Evolutionary conservation across 2,329 filamentous ascomycete species (phyloP).

Genomic region (Xylariaceae sp.): DNA sequence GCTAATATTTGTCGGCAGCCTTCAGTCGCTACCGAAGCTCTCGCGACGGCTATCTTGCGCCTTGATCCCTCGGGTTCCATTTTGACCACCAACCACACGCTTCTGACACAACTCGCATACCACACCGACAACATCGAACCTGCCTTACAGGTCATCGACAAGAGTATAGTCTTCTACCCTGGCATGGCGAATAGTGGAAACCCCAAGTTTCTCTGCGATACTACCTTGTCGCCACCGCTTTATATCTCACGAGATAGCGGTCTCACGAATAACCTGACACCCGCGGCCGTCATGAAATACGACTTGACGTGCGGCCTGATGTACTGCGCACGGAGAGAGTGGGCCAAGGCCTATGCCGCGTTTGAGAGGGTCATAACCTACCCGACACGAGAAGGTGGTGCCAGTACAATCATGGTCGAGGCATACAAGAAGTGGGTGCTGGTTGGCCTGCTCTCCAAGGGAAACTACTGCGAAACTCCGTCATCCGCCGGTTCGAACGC

Average conservation of each 20-base stretch:
- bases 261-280: slow-evolving; percentile 47
- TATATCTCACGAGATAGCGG: slow-evolving; percentile 55
- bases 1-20: slow-evolving; percentile 28
- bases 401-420: slow-evolving; percentile 75
- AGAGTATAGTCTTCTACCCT: slow-evolving; percentile 59
- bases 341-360: slow-evolving; percentile 53
- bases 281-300: slow-evolving; percentile 55
- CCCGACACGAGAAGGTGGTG: slow-evolving; percentile 53
- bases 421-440: slow-evolving; percentile 90
- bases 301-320: slow-evolving; percentile 58
- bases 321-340: slow-evolving; percentile 53
- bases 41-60: slow-evolving; percentile 49
- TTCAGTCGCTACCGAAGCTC: slow-evolving; percentile 35
- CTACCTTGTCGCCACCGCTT: slow-evolving; percentile 34
- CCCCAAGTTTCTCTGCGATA: slow-evolving; percentile 37
- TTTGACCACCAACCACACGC: slow-evolving; percentile 57
- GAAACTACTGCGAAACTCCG: slow-evolving; percentile 49
- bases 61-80: slow-evolving; percentile 60
- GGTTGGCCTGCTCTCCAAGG: slow-evolving; percentile 63
- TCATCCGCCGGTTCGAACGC: slow-evolving; percentile 41
- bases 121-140: slow-evolving; percentile 44
- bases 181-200: slow-evolving; percentile 31
- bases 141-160: slow-evolving; percentile 55
- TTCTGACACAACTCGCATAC: slow-evolving; percentile 52
- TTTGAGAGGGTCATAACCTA: slow-evolving; percentile 60